A percentile compares a stretch with the other conserved stretches of the same genome.
These are phyloP conservation scores for Orychophragmus violaceus DNA, from an alignment of 345 rosid species.

Conservation along the genomic window DNA sequence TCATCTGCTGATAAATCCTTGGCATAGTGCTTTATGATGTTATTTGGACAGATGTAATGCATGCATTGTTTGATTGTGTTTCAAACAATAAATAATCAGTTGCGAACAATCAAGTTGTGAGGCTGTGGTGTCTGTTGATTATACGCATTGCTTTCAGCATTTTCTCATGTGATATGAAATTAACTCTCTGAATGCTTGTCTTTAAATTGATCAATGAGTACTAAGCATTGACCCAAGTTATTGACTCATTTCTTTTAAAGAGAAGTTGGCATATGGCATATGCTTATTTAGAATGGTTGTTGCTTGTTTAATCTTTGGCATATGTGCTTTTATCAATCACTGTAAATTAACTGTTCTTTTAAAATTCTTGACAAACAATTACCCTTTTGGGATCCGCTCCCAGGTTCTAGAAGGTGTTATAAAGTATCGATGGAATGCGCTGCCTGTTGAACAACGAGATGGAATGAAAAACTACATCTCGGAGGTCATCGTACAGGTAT, in stretches of 20 bases:
- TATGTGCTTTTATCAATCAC: background rate
- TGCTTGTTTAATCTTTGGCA: background rate
- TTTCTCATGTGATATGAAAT: background rate
- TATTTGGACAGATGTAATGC: background rate
- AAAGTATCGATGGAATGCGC: constrained; percentile 97
- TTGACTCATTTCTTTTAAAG: background rate
- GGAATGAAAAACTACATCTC: constrained; percentile 99
- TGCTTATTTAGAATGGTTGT: background rate
- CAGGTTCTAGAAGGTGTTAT: constrained; percentile 98
- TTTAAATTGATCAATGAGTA: background rate
- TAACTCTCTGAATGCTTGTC: background rate
- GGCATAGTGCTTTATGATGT: background rate
- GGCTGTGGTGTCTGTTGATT: constrained; percentile 7
- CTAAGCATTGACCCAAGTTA: background rate
- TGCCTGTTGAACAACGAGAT: constrained; percentile 94
- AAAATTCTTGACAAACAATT: background rate
- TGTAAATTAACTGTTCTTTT: background rate
- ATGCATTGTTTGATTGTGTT: background rate
- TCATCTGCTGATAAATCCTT: background rate
- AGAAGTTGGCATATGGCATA: background rate
- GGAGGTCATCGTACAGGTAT: constrained; percentile 97
- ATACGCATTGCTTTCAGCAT: background rate
- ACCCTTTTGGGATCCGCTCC: constrained; percentile 6
- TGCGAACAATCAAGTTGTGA: background rate
- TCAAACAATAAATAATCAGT: background rate